Percentiles rank a stretch among this genome's conserved stretches.
phyloP scores from a whole-genome alignment of 2,329 filamentous ascomycete genomes.

The Clarireedia sp. region DNA sequence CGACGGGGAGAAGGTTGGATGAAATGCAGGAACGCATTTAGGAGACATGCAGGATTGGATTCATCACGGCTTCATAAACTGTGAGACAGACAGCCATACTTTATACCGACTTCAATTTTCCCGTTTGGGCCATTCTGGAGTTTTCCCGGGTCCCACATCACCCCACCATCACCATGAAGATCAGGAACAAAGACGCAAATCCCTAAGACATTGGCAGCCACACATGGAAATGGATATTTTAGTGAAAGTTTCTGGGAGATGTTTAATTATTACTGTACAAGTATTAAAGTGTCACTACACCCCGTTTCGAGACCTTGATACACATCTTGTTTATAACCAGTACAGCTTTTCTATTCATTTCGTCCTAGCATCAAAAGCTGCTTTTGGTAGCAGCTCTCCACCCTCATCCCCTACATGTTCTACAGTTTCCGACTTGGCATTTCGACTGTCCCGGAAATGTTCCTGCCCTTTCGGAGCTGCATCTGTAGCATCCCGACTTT shows the following conservation, averaged over 20 bases:
- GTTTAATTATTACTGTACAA: neutral
- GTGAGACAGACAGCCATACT: too few species aligned
- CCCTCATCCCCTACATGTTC: slow-evolving; percentile 30
- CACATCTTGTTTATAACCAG: slow-evolving; percentile 22
- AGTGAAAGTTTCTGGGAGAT: too few species aligned
- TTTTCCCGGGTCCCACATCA: too few species aligned
- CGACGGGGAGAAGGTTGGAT: neutral
- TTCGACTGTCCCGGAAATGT: slow-evolving; percentile 17
- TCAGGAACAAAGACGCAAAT: too few species aligned
- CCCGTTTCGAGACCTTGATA: slow-evolving; percentile 12
- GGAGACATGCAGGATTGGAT: too few species aligned
- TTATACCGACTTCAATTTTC: too few species aligned
- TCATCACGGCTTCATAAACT: too few species aligned
- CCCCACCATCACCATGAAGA: too few species aligned
- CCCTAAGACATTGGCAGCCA: too few species aligned
- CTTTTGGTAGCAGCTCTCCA: slow-evolving; percentile 40
- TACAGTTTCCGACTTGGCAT: slow-evolving; percentile 16
- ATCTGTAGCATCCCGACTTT: neutral
- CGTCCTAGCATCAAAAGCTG: slow-evolving; percentile 36
- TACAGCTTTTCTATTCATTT: slow-evolving; percentile 13
- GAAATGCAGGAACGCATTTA: too few species aligned
- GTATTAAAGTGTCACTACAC: neutral
- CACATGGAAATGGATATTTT: too few species aligned
- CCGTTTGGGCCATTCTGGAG: too few species aligned
- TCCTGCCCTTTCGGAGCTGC: neutral